A percentile compares a stretch with the other conserved stretches of the same genome.
Evolutionary conservation across 345 rosid genomes (phyloP).

Genomic region (Eucalyptus shirleyi): DNA sequence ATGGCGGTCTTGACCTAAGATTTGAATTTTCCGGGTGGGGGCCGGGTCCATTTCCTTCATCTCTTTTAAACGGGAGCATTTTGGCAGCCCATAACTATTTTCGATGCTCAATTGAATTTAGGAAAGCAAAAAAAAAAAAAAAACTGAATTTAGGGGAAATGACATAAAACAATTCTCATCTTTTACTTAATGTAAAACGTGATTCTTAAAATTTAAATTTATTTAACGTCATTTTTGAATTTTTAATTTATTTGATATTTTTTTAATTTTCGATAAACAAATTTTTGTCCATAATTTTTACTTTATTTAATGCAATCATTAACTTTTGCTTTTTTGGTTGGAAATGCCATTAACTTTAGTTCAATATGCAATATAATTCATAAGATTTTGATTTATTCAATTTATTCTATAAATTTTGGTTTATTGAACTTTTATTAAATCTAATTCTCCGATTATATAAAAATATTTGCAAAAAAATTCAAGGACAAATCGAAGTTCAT

Average conservation of each 20-base stretch:
- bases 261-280: no score
- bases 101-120: background rate
- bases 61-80: background rate
- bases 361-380: accelerated
- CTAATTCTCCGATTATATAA: no score
- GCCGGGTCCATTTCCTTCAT: background rate
- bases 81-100: background rate
- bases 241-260: no score
- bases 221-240: accelerated
- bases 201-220: background rate
- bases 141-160: background rate
- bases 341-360: background rate
- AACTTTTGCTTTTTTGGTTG: no score
- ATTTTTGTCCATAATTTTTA: background rate
- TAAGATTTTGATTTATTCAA: no score
- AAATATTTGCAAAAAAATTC: no score
- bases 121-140: no score
- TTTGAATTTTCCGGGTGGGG: background rate
- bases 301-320: no score
- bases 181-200: accelerated
- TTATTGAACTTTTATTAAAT: no score
- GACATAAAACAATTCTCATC: background rate
- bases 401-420: no score
- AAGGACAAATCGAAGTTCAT: no score
- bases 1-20: background rate